Percentiles rank a stretch among this genome's conserved stretches.
Conservation (phyloP, 495 filamentous ascomycete species). For the Neurospora cerealis region DNA sequence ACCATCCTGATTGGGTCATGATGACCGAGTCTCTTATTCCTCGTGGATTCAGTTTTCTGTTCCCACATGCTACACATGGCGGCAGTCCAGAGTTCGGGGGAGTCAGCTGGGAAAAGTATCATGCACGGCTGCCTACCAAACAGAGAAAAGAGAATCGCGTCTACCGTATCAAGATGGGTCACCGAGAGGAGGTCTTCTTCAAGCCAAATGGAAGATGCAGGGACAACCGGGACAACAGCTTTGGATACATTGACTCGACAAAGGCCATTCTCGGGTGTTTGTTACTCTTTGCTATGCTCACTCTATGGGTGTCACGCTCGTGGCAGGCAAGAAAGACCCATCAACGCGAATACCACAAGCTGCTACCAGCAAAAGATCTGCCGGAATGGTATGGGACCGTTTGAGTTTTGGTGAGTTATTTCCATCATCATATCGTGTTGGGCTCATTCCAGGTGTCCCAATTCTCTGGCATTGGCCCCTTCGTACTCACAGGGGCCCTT, state of each 20-base stretch:
- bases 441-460: too few relatives aligned
- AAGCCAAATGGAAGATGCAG: slow-evolving; percentile 23
- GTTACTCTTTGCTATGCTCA: not conserved
- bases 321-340: not conserved
- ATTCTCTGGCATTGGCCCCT: too few relatives aligned
- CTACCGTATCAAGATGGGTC: slow-evolving; percentile 25
- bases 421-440: too few relatives aligned
- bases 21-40: slow-evolving; percentile 58
- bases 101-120: slow-evolving; percentile 69
- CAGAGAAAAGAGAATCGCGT: slow-evolving; percentile 1
- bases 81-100: slow-evolving; percentile 75
- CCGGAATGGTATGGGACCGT: not conserved
- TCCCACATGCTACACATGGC: slow-evolving; percentile 78
- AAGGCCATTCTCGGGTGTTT: not conserved
- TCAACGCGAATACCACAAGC: not conserved
- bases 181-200: slow-evolving; percentile 26
- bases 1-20: slow-evolving; percentile 72
- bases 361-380: not conserved
- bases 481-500: too few relatives aligned
- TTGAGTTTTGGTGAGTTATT: not conserved
- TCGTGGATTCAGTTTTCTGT: slow-evolving; percentile 65
- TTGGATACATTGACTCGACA: not conserved
- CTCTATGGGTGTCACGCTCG: not conserved
- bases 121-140: slow-evolving; percentile 2
- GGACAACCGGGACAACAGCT: slow-evolving; percentile 22